Evolutionary conservation across 306 rosid species (phyloP), one percentile per base, ranked within the genome.

Genomic region (Abrus precatorius): DNA sequence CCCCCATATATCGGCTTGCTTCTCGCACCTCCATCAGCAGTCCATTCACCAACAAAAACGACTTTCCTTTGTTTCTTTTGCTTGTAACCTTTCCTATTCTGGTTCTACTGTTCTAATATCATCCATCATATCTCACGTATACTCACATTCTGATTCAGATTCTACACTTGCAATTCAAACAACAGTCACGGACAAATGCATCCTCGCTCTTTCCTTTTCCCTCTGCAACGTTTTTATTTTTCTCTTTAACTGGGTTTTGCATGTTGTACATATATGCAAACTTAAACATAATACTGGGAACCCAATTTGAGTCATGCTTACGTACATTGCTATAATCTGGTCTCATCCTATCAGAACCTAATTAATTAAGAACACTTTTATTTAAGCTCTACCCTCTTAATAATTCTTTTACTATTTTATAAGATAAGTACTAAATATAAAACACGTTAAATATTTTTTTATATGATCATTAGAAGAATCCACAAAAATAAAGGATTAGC

Each of bases 1-100:
- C 84, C 88, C 89, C 88, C 67, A 45, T 7, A 12, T 32, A 14
- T 69, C 30, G 67, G 86, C 80, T 77, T 75, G 82, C 82, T 64
- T 88, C 83, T 85, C 67, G 74, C 82, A 43, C 40, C 76, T 60
- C 65, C 84, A 45, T 33, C 50, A 33, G 11, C 48, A 20, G 20
- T 43, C 33, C 52, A 10, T 74, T 13, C 80, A 69, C 79, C 83
- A 53, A 77, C 78, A 47, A 73, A 77, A 55, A 79, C 80, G 43
- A 72, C 27, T 61, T 55, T 70, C 59, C 32, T 80, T 75, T 80
- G 86, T 86, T 85, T 73, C 9, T 33, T 47, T 9, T 54, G 33
- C 49, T 36, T 72, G 60, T 49, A 30, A 45, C 57, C 53, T 69
- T 69, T 6, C 76, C 63, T 14, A n/a, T 52, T 54, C 53, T 41